Base-by-base conservation (phyloP, 2,329 filamentous ascomycete species). In the Aureobasidium sp. region DNA sequence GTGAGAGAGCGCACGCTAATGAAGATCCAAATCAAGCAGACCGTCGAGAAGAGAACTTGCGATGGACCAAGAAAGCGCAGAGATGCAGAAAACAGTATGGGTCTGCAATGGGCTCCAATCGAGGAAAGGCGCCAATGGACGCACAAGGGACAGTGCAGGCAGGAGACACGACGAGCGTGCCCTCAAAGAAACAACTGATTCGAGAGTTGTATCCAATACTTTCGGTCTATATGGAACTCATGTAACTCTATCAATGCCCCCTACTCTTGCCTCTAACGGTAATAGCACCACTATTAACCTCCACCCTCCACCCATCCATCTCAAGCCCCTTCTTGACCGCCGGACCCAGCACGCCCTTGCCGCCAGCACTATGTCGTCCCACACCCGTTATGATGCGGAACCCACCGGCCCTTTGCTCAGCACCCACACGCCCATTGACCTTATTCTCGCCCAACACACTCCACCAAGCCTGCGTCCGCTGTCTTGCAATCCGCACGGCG, bases 371-470 rank as follows among this genome's bases (percentile, higher is more conserved):
- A 74, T 97, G 93, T 60, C 82, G 81, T 1, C 93, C 93, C 15
- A 87, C 72, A 0, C 93, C 93, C 3, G 91, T 96, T 60, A 97
- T 83, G 64, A 97, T 86, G 42, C 82, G 84, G 69, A 88, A 91
- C 0, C 85, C 81, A 7, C 78, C 78, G 7, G 72, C 70, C 20
- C 75, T 73, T 5, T 69, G 81, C 78, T 22, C 80, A 77, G 68
- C 77, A 55, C 59, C 76, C 69, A 62, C 74, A 71, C 64, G 73
- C 69, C 49, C 79, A 62, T 73, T 79, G 49, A 81, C 80, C 65
- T 83, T 83, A 53, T 80, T 79, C 70, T 92, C 88, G 0, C 89
- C 89, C 9, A 91, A 76, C 0, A 76, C 75, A 20, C 84, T 77
- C 92, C 91, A 97, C 93, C 93, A 97, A 11, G 71, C 72, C 66